Base-by-base conservation (phyloP, 495 filamentous ascomycete species). In the Halenospora varia region DNA sequence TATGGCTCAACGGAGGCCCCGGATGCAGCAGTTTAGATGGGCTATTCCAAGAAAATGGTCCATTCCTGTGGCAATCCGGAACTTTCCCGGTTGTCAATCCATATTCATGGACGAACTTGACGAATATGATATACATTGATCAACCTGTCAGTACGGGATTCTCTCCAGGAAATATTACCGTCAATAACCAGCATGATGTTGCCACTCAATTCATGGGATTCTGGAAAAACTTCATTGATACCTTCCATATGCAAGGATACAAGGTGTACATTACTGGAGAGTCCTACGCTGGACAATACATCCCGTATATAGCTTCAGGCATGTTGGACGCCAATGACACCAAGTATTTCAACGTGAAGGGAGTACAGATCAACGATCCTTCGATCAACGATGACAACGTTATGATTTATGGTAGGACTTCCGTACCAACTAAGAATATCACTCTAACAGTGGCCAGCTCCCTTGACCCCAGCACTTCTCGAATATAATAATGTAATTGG, bases 121-220 rank as follows among this genome's bases (percentile, higher is more conserved):
- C 88, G 35, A 92, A 92, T 64, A 75, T 91, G 62, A 73, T 92
- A 29, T 92, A 81, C 61, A 72, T 89, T 26, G 88, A 90, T 48
- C 88, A 92, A 63, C 89, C 89, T 0, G 83, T 90, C 10, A 85
- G 88, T 42, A 88, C 88, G 11, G 89, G 89, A n/a, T 89, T 88
- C 55, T 80, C 82, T 0, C 81, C 78, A 19, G 88, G 86, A 8
- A 76, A 70, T 3, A 72, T 80, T 0, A 82, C 73, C 15, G 85
- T 83, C 23, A 79, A 71, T 2, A 73, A 81, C 57, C 85, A 90
- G 58, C 68, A 77, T 6, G 87, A 88, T 51, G 78, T 89, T 1
- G 82, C 84, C 0, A 66, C 67, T 3, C 80, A 92, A 56, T 92
- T 92, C 71, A 75, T 81, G 56, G 84, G 83, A 45, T 90, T 87